Percentiles rank a stretch among this genome's conserved stretches.
These are phyloP conservation scores for Xylaria sp. DNA, from an alignment of 2,329 filamentous ascomycete species.

Conservation along the genomic window DNA sequence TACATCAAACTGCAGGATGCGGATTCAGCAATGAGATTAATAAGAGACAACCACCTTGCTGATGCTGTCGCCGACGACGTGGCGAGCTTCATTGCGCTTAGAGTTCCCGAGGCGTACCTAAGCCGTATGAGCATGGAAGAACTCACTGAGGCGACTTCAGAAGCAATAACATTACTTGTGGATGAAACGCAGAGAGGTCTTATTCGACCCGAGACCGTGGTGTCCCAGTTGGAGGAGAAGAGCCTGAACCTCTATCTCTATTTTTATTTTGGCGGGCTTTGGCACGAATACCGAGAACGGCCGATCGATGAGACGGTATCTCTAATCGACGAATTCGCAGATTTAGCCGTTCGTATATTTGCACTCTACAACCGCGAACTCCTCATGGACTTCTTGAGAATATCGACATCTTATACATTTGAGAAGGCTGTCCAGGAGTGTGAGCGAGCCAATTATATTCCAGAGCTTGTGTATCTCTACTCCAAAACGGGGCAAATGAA, in stretches of 20 bases:
- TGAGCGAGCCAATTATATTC: slow-evolving; percentile 81
- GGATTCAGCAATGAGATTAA: slow-evolving; percentile 85
- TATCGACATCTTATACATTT: slow-evolving; percentile 88
- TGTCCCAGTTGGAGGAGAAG: slow-evolving; percentile 77
- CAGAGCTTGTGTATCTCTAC: slow-evolving; percentile 94
- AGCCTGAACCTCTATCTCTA: slow-evolving; percentile 81
- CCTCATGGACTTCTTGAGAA: slow-evolving; percentile 87
- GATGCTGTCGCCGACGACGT: slow-evolving; percentile 92
- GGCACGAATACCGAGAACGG: slow-evolving; percentile 73
- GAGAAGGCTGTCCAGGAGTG: slow-evolving; percentile 83
- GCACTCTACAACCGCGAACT: slow-evolving; percentile 82
- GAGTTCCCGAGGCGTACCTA: slow-evolving; percentile 78
- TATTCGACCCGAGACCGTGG: slow-evolving; percentile 79
- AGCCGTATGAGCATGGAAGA: slow-evolving; percentile 73
- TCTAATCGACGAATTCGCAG: slow-evolving; percentile 86
- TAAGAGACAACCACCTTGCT: slow-evolving; percentile 88
- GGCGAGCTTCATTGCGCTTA: slow-evolving; percentile 84
- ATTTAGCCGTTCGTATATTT: slow-evolving; percentile 87
- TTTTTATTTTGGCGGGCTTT: slow-evolving; percentile 90
- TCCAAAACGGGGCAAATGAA: slow-evolving; percentile 96
- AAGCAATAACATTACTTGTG: slow-evolving; percentile 87
- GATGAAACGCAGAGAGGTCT: slow-evolving; percentile 92
- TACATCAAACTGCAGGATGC: slow-evolving; percentile 94
- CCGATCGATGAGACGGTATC: slow-evolving; percentile 69
- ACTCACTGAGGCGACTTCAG: slow-evolving; percentile 80